Percentiles rank a stretch among this genome's conserved stretches.
phyloP scores from a whole-genome alignment of 1,284 basidiomycete species.

The Cyathus pygmaeus region DNA sequence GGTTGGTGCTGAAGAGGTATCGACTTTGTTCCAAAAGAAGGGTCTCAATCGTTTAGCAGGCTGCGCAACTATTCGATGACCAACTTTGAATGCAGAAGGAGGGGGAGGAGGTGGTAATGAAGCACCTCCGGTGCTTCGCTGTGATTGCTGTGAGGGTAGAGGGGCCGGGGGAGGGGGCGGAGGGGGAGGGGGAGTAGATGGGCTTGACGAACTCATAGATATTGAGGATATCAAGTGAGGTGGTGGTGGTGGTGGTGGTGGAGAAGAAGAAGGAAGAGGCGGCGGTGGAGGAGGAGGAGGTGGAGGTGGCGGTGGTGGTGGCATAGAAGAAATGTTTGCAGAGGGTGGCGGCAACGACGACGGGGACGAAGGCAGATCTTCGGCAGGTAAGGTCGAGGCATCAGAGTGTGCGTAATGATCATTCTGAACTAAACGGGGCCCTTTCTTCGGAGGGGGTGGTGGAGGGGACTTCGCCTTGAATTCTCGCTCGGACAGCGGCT shows the following conservation, averaged over 20 bases:
- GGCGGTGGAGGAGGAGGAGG: slow-evolving; percentile 22
- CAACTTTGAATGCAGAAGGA: slow-evolving; percentile 43
- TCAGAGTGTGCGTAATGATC: slow-evolving; percentile 6
- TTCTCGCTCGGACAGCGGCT: slow-evolving; percentile 73
- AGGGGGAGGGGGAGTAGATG: slow-evolving; percentile 27
- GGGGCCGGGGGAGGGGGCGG: slow-evolving; percentile 33
- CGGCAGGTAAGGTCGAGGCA: not conserved
- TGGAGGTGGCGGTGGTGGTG: not conserved
- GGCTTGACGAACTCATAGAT: not conserved
- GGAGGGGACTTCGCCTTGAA: slow-evolving; percentile 78
- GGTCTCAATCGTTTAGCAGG: slow-evolving; percentile 79
- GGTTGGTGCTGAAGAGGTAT: slow-evolving; percentile 49
- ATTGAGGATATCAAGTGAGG: slow-evolving; percentile 33
- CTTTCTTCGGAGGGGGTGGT: slow-evolving; percentile 56
- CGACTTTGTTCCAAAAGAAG: slow-evolving; percentile 91
- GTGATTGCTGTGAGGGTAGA: slow-evolving; percentile 40
- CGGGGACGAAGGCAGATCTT: too few species aligned
- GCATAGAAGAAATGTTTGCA: not conserved
- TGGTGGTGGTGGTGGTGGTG: slow-evolving; percentile 35
- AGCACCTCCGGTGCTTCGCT: slow-evolving; percentile 6
- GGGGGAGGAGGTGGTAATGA: slow-evolving; percentile 46
- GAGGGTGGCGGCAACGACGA: not conserved
- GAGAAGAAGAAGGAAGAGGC: slow-evolving; percentile 32
- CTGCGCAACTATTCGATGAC: slow-evolving; percentile 41
- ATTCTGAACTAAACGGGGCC: slow-evolving; percentile 39